Evolutionary conservation across 1,284 basidiomycete species (phyloP).

Genomic region (Neolentinus lepideus): DNA sequence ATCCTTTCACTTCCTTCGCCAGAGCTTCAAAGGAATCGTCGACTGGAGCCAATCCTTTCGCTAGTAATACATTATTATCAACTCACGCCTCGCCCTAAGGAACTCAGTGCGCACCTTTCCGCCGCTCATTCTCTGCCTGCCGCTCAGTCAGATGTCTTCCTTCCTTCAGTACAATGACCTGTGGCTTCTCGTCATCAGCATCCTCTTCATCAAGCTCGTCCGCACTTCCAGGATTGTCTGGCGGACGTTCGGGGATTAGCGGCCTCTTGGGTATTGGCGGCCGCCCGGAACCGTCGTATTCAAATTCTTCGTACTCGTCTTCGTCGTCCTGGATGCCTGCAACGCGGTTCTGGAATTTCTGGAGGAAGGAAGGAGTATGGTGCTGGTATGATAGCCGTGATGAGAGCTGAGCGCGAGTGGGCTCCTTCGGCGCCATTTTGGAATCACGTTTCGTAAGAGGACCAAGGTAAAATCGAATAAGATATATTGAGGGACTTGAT

Average conservation of each 20-base stretch:
- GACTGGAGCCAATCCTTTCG: conserved; percentile 43
- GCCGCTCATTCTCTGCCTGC: conserved; percentile 71
- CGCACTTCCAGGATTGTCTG: conserved; percentile 64
- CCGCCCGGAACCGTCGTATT: conserved; percentile 55
- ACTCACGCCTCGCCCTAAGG: neutral
- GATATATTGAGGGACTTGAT: no score
- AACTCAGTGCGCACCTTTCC: conserved; percentile 53
- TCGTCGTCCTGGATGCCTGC: conserved; percentile 40
- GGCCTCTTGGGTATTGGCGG: conserved; percentile 71
- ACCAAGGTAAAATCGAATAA: no score
- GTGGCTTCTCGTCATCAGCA: conserved; percentile 72
- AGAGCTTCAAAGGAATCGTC: conserved; percentile 18
- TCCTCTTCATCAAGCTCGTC: conserved; percentile 46
- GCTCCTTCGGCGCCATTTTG: conserved; percentile 54
- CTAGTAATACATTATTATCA: conserved; percentile 19
- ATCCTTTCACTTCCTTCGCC: conserved; percentile 8
- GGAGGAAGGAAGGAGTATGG: conserved; percentile 50
- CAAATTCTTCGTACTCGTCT: conserved; percentile 27
- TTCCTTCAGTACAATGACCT: conserved; percentile 78
- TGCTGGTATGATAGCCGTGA: conserved; percentile 52
- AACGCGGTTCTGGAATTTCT: conserved; percentile 50
- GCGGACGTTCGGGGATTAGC: conserved; percentile 63
- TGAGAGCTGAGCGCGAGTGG: conserved; percentile 59
- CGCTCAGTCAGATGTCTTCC: conserved; percentile 75
- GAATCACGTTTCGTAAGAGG: neutral